Base-by-base conservation (phyloP, 495 filamentous ascomycete species). In the Poronia punctata region DNA sequence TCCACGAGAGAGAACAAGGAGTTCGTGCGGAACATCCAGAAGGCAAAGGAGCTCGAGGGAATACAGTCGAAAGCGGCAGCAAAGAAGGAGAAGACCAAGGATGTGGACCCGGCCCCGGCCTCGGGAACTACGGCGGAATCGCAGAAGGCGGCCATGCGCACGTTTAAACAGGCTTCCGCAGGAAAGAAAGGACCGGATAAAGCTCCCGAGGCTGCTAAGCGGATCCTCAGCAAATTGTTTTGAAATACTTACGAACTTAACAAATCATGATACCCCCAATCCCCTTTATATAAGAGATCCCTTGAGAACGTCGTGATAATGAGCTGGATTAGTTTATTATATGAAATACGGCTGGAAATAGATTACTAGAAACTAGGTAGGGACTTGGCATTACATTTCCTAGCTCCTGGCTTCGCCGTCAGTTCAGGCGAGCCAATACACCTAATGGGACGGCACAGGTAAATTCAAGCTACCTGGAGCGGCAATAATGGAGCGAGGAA, bases 151-250 rank as follows among this genome's bases (percentile, higher is more conserved):
- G 53, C 50, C 37, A 54, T 72, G 49, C 72, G 79, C 50, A 71
- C 79, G 25, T 95, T 95, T 62, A 80, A 79, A 57, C 89, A 95
- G 68, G 81, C 59, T 66, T 68, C 56, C 43, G 61, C 62, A 50
- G 67, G 50, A 48, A 71, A 52, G 55, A 79, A 69, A 53, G 62
- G 47, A 52, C 66, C 50, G 38, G 61, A 57, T 11, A 66, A 63
- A 32, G 62, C 80, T 52, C 74, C 71, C 14, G 82, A 84, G 29
- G 77, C 84, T 50, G 78, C 86, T 10, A 79, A 81, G 60, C 78
- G 84, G 53, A 79, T 95, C 7, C 60, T 93, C 40, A 85, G 83
- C 53, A 83, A 83, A 65, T 86, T 94, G 38, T 94, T 93, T 57
- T 82, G 55, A 72, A 7, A 18, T 12, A 20, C 21, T 33, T 21